Evolutionary conservation across 768 basidiomycete genomes (phyloP).

Genomic region (Russula vinacea): DNA sequence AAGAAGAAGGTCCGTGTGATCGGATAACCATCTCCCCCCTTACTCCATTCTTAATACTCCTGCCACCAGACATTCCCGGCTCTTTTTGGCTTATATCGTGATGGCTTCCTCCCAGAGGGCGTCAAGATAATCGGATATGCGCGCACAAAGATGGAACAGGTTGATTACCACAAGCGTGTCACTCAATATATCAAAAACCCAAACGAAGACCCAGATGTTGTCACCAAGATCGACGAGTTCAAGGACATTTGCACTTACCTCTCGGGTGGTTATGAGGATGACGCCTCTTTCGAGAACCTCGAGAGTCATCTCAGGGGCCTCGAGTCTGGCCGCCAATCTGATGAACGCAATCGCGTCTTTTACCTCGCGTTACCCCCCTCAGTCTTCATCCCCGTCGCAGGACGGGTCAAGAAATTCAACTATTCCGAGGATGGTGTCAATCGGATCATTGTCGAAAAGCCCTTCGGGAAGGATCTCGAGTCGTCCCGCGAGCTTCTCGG

Average conservation of each 20-base stretch:
- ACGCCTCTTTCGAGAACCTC: conserved; percentile 71
- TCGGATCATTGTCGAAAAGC: conserved; percentile 97
- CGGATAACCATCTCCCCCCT: not conserved
- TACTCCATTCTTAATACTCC: conserved; percentile 13
- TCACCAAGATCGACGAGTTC: conserved; percentile 75
- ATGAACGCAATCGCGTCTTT: conserved; percentile 80
- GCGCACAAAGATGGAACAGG: conserved; percentile 86
- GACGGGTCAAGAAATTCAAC: conserved; percentile 76
- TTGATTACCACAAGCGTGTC: conserved; percentile 80
- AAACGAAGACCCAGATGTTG: conserved; percentile 56
- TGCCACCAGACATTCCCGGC: conserved; percentile 86
- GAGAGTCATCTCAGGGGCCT: conserved; percentile 73
- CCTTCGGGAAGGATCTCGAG: conserved; percentile 92
- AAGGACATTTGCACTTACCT: conserved; percentile 78
- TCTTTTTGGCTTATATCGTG: conserved; percentile 82
- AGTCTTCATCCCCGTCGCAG: conserved; percentile 88
- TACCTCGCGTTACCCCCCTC: conserved; percentile 97
- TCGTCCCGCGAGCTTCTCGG: conserved; percentile 75
- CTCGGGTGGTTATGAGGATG: conserved; percentile 85
- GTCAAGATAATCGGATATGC: conserved; percentile 95
- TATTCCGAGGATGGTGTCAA: conserved; percentile 73
- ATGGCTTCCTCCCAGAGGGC: conserved; percentile 75
- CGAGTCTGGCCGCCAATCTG: conserved; percentile 64
- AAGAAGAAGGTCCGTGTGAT: conserved; percentile 82
- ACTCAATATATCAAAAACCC: conserved; percentile 83